Percentiles rank a stretch among this genome's conserved stretches.
These are phyloP conservation scores for Lasiodiplodia hormozganensis DNA, from an alignment of 2,329 filamentous ascomycete genomes.

Conservation along the genomic window DNA sequence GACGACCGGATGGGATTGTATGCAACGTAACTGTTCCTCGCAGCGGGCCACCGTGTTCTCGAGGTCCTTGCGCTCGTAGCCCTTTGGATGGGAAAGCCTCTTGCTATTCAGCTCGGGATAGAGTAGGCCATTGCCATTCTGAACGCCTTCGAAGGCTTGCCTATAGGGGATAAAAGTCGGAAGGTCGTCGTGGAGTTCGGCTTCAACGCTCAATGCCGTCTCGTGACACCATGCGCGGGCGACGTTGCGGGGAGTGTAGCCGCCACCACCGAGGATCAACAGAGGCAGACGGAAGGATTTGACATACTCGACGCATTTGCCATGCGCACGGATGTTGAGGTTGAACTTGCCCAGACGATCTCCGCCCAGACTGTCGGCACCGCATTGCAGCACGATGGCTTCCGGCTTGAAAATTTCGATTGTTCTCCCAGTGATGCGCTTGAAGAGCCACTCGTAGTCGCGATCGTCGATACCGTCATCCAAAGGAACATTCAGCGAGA, in stretches of 20 bases:
- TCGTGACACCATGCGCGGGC: constrained; percentile 97
- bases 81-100: constrained; percentile 70
- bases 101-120: constrained; percentile 85
- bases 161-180: constrained; percentile 84
- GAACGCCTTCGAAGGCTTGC: constrained; percentile 80
- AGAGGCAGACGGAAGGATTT: constrained; percentile 82
- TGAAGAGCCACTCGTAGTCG: constrained; percentile 86
- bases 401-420: constrained; percentile 85
- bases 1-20: constrained; percentile 72
- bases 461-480: constrained; percentile 91
- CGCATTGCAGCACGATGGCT: constrained; percentile 93
- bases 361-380: constrained; percentile 91
- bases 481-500: constrained; percentile 88
- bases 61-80: constrained; percentile 78
- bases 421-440: constrained; percentile 77
- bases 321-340: constrained; percentile 92
- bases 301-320: constrained; percentile 86
- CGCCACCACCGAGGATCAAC: constrained; percentile 90
- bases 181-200: constrained; percentile 74
- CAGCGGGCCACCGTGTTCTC: constrained; percentile 78
- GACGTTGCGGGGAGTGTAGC: constrained; percentile 96
- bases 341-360: constrained; percentile 96
- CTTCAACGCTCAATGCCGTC: constrained; percentile 84
- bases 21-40: constrained; percentile 84
- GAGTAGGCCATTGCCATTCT: constrained; percentile 72